phyloP scores from a whole-genome alignment of 208 protist genomes.

The Acanthamoeba culbertsoni region DNA sequence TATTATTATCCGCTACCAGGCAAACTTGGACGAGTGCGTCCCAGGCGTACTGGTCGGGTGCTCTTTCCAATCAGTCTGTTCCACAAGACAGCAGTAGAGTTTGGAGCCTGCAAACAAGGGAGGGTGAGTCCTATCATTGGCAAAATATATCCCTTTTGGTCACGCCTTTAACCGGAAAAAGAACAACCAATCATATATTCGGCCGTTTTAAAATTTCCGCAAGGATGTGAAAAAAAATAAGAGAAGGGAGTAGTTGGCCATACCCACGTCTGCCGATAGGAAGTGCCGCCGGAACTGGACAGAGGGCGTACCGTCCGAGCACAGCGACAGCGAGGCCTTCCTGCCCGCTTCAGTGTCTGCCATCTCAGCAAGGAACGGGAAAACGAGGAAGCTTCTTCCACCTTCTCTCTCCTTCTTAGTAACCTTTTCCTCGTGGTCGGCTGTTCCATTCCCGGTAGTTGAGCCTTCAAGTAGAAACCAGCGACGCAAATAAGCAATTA shows the following conservation, averaged over 20 bases:
- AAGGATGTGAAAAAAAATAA: not conserved
- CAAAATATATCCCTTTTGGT: no score
- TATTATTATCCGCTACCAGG: not conserved
- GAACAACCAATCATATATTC: no score
- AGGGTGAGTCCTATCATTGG: no score
- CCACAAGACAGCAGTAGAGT: not conserved
- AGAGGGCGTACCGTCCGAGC: conserved; percentile 7
- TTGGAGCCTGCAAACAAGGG: no score
- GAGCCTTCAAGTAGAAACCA: no score
- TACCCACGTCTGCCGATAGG: not conserved
- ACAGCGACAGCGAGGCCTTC: conserved; percentile 5
- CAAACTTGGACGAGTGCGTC: not conserved
- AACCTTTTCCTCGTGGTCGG: no score
- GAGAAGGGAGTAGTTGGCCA: not conserved
- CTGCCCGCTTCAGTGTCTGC: not conserved
- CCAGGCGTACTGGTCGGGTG: not conserved
- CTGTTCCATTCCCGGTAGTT: no score
- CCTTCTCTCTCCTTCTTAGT: no score
- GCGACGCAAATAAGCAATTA: no score
- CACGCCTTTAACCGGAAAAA: no score
- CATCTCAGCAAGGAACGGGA: conserved; percentile 17
- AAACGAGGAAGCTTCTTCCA: not conserved
- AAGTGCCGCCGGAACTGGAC: conserved; percentile 25
- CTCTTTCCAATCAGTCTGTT: not conserved
- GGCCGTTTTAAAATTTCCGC: no score